Percentiles rank a stretch among this genome's conserved stretches.
Evolutionary conservation across 2,329 filamentous ascomycete species (phyloP).

Genomic region (Hortaea sp.): DNA sequence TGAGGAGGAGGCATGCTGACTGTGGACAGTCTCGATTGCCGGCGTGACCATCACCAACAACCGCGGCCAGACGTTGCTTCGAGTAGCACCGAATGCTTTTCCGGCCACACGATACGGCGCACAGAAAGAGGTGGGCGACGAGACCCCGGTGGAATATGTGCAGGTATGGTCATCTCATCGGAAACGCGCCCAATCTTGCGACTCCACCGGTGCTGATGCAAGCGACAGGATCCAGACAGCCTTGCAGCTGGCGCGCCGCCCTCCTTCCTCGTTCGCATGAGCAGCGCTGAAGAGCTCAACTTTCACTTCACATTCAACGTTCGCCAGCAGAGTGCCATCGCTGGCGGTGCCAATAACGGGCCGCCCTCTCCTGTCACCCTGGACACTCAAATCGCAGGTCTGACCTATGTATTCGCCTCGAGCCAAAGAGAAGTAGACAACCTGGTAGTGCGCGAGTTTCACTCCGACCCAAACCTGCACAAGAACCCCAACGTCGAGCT

Average conservation of each 20-base stretch:
- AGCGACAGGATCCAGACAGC: constrained; percentile 62
- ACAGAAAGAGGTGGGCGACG: constrained; percentile 63
- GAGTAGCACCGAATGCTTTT: constrained; percentile 74
- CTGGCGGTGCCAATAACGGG: constrained; percentile 7
- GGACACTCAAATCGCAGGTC: constrained; percentile 73
- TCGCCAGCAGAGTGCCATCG: constrained; percentile 37
- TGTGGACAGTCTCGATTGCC: constrained; percentile 66
- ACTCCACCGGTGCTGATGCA: constrained; percentile 1
- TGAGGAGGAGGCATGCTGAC: constrained; percentile 1
- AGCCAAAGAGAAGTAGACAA: constrained; percentile 83
- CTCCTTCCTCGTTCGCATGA: constrained; percentile 74
- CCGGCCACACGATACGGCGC: constrained; percentile 70
- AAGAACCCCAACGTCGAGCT: constrained; percentile 94
- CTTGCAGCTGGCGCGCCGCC: constrained; percentile 38
- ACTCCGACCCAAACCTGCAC: constrained; percentile 92
- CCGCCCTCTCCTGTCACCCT: constrained; percentile 32
- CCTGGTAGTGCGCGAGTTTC: constrained; percentile 86
- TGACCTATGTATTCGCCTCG: constrained; percentile 87
- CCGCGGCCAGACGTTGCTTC: constrained; percentile 65
- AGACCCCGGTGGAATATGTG: constrained; percentile 73
- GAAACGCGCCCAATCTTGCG: background rate
- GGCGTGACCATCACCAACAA: constrained; percentile 73
- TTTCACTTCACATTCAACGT: constrained; percentile 91
- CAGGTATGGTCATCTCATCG: constrained; percentile 51
- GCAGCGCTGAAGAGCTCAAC: constrained; percentile 81